Evolutionary conservation across 192 early-diverging fungal species (phyloP), one percentile per base, ranked within the genome.

Genomic region (Allomyces macrogynus): DNA sequence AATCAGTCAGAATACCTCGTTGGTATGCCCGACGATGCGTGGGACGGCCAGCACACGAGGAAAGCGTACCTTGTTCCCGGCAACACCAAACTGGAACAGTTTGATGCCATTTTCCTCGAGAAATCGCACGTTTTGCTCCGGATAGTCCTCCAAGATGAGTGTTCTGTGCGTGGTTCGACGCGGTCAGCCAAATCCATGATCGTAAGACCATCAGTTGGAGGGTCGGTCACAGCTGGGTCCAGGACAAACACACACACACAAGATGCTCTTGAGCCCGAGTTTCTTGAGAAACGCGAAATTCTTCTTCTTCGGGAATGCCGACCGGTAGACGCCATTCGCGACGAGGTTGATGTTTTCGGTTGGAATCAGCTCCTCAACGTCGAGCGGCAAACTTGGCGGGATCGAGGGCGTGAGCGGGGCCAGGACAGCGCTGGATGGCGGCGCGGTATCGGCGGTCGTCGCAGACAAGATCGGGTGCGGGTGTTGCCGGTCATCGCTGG

Each of bases 291-390:
- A 99, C 24, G 84, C 77, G 78, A 87, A 92, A 69, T 92, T 88
- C 66, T 92, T 93, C 67, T 89, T 89, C 62, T 89, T 91, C 1
- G 93, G 93, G 74, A 90, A 91, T 24, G 89, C 92, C 61, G 87
- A 89, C 62, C 95, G 81, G 71, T 97, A 99, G n/a, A 99, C 85
- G 64, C 87, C 87, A 8, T 86, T 85, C 40, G 87, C 85, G 23
- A 99, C 93, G 91, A 96, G 94, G 64, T 86, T 87, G 74, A 98
- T 95, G 81, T 96, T 96, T 63, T 89, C 84, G 0, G 92, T 90
- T 11, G 94, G 94, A 61, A 91, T 85, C 22, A 95, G 63, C 9
- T 83, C 78, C 68, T 80, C 79, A 16, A 80, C 78, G 62, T 76
- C 81, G 32, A 40, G 32, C 32, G 32, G 32, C 32, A 40, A 8